Conservation (phyloP, 2,329 filamentous ascomycete species). For the Zymoseptoria crescenta region DNA sequence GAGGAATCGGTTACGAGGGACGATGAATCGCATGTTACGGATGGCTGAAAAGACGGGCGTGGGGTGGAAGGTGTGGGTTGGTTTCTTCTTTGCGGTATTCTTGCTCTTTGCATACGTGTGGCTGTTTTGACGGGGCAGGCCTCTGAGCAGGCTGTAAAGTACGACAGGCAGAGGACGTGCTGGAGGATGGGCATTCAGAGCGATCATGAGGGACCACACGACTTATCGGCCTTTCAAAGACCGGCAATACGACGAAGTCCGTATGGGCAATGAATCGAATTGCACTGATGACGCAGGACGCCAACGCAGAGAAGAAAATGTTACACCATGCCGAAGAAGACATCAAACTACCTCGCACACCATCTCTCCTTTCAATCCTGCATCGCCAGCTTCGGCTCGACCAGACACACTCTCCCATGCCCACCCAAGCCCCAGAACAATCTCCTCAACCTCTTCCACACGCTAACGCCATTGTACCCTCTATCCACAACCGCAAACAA, state of each 20-base stretch:
- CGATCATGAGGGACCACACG: neutral
- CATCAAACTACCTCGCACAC: neutral
- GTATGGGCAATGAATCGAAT: neutral
- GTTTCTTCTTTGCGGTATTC: slow-evolving; percentile 76
- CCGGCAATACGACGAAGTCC: neutral
- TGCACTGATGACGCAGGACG: neutral
- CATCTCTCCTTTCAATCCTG: neutral
- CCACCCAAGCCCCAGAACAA: neutral
- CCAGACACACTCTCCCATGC: slow-evolving; percentile 2
- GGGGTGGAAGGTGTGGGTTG: slow-evolving; percentile 88
- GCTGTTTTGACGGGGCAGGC: slow-evolving; percentile 47
- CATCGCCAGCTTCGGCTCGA: slow-evolving; percentile 1
- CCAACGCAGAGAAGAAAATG: neutral
- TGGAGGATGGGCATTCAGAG: neutral
- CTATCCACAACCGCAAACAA: slow-evolving; percentile 7
- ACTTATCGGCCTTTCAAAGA: neutral
- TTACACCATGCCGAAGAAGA: neutral
- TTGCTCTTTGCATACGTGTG: slow-evolving; percentile 87
- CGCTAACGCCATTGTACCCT: neutral
- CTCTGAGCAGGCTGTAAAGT: neutral
- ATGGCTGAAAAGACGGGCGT: slow-evolving; percentile 96
- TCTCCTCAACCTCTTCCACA: neutral
- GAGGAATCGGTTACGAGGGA: slow-evolving; percentile 69
- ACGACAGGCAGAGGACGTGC: neutral
- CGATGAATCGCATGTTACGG: slow-evolving; percentile 92